Percentiles rank a stretch among this genome's conserved stretches.
These are phyloP conservation scores for Chenopodium berlandieri DNA, from an alignment of 148 eudicot species.

Conservation along the genomic window DNA sequence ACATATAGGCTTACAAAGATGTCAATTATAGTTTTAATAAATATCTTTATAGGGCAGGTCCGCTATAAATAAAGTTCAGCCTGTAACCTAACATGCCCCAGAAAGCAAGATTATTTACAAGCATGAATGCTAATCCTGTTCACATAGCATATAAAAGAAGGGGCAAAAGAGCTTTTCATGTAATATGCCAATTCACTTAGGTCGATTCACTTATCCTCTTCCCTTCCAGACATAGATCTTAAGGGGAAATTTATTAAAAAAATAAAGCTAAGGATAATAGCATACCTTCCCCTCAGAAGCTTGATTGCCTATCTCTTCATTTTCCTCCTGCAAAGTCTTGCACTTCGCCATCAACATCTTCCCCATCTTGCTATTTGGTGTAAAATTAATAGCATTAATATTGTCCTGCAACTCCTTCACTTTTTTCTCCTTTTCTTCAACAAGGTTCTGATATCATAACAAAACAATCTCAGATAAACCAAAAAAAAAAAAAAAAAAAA, in stretches of 20 bases:
- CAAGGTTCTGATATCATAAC: slow-evolving; percentile 61
- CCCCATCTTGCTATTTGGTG: slow-evolving; percentile 94
- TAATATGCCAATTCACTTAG: not conserved
- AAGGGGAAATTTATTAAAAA: not conserved
- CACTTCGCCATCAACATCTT: slow-evolving; percentile 95
- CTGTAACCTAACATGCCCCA: not conserved
- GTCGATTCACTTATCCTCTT: not conserved
- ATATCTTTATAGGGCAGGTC: not conserved
- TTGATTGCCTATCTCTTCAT: slow-evolving; percentile 97
- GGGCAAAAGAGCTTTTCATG: not conserved
- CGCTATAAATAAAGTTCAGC: not conserved
- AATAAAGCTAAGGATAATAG: not conserved
- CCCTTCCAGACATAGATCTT: not conserved
- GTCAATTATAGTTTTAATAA: not conserved
- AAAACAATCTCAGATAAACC: not conserved
- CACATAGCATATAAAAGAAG: not conserved
- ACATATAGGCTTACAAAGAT: not conserved
- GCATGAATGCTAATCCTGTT: not conserved
- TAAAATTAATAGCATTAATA: slow-evolving; percentile 74
- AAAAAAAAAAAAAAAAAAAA: slow-evolving; percentile 3
- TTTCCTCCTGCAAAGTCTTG: slow-evolving; percentile 90
- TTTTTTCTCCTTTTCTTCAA: slow-evolving; percentile 95
- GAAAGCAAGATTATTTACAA: no score
- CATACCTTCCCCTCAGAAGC: slow-evolving; percentile 98
- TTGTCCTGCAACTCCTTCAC: slow-evolving; percentile 92